Conservation (phyloP, 768 basidiomycete species). For the Trametes villosa region DNA sequence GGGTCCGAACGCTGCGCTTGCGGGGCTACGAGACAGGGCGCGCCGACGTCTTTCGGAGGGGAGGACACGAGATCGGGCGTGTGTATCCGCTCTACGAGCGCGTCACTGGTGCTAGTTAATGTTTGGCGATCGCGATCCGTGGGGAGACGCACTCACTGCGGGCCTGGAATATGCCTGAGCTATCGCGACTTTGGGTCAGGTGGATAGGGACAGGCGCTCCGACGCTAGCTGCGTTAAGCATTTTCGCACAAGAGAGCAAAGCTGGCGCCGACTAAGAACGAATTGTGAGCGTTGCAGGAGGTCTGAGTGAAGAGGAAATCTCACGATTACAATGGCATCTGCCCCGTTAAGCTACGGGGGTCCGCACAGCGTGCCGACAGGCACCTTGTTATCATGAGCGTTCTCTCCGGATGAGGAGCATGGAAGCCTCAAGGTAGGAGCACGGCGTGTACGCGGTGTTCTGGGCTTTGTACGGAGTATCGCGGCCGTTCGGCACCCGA, state of each 20-base stretch:
- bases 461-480: background rate
- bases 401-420: too few relatives aligned
- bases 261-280: background rate
- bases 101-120: conserved; percentile 2
- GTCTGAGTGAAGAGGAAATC: too few relatives aligned
- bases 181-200: background rate
- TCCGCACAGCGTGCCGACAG: too few relatives aligned
- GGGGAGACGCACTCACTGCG: background rate
- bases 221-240: background rate
- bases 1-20: background rate
- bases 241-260: background rate
- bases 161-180: background rate
- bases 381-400: too few relatives aligned
- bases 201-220: background rate
- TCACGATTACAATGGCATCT: too few relatives aligned
- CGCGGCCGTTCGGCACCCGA: background rate
- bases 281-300: background rate
- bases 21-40: background rate
- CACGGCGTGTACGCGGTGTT: background rate
- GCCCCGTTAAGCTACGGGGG: too few relatives aligned
- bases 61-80: background rate
- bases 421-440: too few relatives aligned
- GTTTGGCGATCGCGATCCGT: conserved; percentile 9
- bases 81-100: background rate
- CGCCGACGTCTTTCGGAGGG: background rate